These are phyloP conservation scores for Takakia lepidozioides DNA, from an alignment of 225 moss, liverwort and hornwort species.

Conservation along the genomic window DNA sequence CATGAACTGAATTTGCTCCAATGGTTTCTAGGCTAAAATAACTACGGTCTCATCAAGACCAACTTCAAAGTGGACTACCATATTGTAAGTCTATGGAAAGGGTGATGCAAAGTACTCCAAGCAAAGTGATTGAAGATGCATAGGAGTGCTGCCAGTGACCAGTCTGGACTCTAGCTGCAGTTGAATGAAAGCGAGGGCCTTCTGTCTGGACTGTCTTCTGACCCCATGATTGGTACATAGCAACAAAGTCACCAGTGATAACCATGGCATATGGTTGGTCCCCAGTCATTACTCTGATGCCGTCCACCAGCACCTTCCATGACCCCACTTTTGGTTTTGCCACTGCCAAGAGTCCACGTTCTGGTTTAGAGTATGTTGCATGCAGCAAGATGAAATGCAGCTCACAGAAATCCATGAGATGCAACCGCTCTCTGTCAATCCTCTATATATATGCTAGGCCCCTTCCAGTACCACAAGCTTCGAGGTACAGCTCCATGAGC, in stretches of 20 bases:
- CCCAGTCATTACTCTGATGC: slow-evolving; percentile 18
- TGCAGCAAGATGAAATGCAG: too few species aligned
- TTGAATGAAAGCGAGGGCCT: neutral
- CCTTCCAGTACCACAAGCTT: neutral
- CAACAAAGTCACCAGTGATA: slow-evolving; percentile 18
- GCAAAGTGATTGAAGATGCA: too few species aligned
- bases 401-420: too few species aligned
- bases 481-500: too few species aligned
- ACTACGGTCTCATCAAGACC: too few species aligned
- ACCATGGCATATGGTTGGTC: slow-evolving; percentile 33
- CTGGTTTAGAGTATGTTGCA: neutral
- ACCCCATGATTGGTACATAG: slow-evolving; percentile 2
- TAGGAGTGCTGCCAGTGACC: too few species aligned
- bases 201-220: neutral
- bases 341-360: slow-evolving; percentile 27
- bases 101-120: too few species aligned
- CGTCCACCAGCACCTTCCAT: slow-evolving; percentile 36
- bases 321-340: slow-evolving; percentile 23
- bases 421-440: neutral
- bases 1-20: too few species aligned
- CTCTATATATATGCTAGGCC: neutral
- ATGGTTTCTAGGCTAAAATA: too few species aligned
- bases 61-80: too few species aligned
- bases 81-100: too few species aligned
- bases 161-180: too few species aligned